These are phyloP conservation scores for Draba incana DNA, from an alignment of 345 rosid genomes.

Conservation along the genomic window DNA sequence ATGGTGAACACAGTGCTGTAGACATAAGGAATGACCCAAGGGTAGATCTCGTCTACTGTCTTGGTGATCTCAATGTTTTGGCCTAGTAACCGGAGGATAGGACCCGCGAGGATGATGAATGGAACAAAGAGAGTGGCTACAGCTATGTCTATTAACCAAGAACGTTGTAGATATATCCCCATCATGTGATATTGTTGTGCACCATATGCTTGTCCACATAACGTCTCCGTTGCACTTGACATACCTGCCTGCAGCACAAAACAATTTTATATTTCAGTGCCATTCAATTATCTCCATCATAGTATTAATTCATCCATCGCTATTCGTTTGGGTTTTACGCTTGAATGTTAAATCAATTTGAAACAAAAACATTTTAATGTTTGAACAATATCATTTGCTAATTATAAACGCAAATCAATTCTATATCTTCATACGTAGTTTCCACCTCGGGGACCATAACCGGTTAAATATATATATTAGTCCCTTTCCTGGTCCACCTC, in stretches of 20 bases:
- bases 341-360: too few species aligned
- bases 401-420: too few species aligned
- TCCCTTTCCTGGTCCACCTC: too few species aligned
- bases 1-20: conserved; percentile 46
- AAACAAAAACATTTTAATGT: too few species aligned
- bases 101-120: conserved; percentile 46
- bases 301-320: too few species aligned
- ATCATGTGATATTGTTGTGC: conserved; percentile 65
- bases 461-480: too few species aligned
- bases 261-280: neutral
- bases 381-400: too few species aligned
- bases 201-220: conserved; percentile 69
- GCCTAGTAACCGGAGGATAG: conserved; percentile 50
- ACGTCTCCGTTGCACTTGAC: conserved; percentile 63
- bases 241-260: conserved; percentile 50
- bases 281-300: neutral
- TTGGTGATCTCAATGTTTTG: conserved; percentile 48
- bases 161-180: conserved; percentile 61
- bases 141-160: conserved; percentile 51
- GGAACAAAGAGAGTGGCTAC: conserved; percentile 49
- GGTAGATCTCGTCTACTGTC: conserved; percentile 47
- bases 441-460: too few species aligned
- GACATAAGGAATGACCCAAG: conserved; percentile 57
- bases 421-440: too few species aligned
- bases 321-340: too few species aligned